phyloP scores from a whole-genome alignment of 1,284 basidiomycete genomes.

The Pseudomicrostroma phylloplanum region DNA sequence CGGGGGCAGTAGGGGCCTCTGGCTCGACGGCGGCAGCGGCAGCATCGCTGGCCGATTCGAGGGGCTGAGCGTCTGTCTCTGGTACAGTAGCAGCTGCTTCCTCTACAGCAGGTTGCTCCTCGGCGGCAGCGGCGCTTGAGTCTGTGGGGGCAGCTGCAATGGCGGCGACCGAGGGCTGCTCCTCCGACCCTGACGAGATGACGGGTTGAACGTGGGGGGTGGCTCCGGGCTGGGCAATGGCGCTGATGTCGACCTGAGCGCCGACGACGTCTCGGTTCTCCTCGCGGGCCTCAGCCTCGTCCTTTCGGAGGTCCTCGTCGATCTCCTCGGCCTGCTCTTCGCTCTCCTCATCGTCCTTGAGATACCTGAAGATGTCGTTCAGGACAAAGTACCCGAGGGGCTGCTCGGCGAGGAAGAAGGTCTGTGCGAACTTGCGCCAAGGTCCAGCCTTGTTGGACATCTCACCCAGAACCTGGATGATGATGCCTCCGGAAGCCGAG shows the following conservation, averaged over 20 bases:
- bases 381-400: constrained; percentile 98
- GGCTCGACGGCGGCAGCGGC: constrained; percentile 40
- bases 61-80: constrained; percentile 31
- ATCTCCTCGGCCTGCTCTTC: constrained; percentile 51
- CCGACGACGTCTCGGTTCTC: constrained; percentile 13
- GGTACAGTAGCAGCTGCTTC: constrained; percentile 32
- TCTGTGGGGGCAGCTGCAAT: constrained; percentile 14
- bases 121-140: constrained; percentile 13
- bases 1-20: not conserved
- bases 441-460: constrained; percentile 75
- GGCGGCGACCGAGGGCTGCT: constrained; percentile 19
- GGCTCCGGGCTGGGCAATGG: constrained; percentile 31
- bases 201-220: constrained; percentile 24
- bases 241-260: constrained; percentile 28
- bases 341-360: constrained; percentile 87
- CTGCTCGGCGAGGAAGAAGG: constrained; percentile 98
- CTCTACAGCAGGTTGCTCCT: constrained; percentile 21
- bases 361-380: constrained; percentile 99
- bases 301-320: constrained; percentile 10
- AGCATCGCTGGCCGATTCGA: constrained; percentile 51
- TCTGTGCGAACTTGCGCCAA: constrained; percentile 98
- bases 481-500: constrained; percentile 87
- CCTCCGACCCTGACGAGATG: constrained; percentile 35
- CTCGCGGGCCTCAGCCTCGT: constrained; percentile 9
- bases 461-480: constrained; percentile 98